Conservation (phyloP, 2,329 filamentous ascomycete species). For the Elsinoe batatas region DNA sequence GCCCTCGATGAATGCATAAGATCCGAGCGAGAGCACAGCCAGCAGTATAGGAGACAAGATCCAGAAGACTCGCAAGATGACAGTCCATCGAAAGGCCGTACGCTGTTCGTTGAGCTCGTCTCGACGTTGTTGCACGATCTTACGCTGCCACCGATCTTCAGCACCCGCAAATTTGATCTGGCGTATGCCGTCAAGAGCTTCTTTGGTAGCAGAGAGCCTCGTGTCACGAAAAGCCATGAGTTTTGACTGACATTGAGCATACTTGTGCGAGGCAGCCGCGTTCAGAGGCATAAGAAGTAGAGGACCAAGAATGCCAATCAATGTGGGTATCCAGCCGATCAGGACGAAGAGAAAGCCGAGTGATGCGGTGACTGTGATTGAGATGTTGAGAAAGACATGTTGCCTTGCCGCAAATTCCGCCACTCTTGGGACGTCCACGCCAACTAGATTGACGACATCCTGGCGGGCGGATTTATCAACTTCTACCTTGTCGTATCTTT, state of each 20-base stretch:
- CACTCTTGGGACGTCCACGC: not conserved
- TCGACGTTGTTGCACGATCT: not conserved
- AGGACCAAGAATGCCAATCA: not conserved
- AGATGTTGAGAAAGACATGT: not conserved
- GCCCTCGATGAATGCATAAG: not conserved
- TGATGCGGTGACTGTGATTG: not conserved
- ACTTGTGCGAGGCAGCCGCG: not conserved
- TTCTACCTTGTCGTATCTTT: too few species aligned
- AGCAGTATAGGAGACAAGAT: not conserved
- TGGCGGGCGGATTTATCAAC: not conserved
- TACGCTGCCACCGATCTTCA: not conserved
- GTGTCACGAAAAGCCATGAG: not conserved
- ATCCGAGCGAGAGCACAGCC: not conserved
- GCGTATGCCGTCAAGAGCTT: not conserved
- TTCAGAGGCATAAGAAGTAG: not conserved
- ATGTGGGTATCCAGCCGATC: not conserved
- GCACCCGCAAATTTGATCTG: not conserved
- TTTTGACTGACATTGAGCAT: not conserved
- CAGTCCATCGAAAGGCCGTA: not conserved
- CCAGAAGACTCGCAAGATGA: not conserved
- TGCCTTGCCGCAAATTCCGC: not conserved
- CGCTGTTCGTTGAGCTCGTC: not conserved
- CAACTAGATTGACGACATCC: not conserved
- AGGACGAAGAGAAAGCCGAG: not conserved
- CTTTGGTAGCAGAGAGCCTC: not conserved